Evolutionary conservation across 2,329 filamentous ascomycete genomes (phyloP).

Genomic region (Fusarium sacchari): DNA sequence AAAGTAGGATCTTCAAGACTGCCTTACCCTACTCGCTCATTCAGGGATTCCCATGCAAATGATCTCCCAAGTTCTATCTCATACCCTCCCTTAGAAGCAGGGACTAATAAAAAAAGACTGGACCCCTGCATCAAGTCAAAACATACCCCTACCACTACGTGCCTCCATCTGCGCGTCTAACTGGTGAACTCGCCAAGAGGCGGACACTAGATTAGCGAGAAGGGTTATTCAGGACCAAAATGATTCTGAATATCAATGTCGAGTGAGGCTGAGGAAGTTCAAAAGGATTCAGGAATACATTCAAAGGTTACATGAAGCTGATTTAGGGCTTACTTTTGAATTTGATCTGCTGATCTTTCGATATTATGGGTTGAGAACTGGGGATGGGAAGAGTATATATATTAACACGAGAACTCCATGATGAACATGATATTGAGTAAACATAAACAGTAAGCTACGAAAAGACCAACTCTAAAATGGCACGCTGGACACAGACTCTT

Average conservation of each 20-base stretch:
- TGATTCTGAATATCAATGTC: not conserved
- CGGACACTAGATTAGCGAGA: not conserved
- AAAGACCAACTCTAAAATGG: not conserved
- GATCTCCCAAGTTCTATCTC: not conserved
- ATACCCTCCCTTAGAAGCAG: not conserved
- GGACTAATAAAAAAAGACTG: not conserved
- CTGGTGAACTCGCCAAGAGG: not conserved
- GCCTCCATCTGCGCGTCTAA: not conserved
- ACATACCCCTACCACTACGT: slow-evolving; percentile 10
- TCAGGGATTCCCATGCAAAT: not conserved
- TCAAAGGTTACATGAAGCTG: not conserved
- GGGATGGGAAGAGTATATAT: not conserved
- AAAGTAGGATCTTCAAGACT: not conserved
- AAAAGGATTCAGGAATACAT: not conserved
- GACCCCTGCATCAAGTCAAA: not conserved
- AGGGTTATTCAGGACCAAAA: slow-evolving; percentile 4
- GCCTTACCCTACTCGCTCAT: not conserved
- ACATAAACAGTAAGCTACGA: not conserved
- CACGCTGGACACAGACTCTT: slow-evolving; percentile 7
- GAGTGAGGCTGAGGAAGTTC: not conserved
- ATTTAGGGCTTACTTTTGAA: slow-evolving; percentile 1
- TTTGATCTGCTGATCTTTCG: not conserved
- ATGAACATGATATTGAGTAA: not conserved
- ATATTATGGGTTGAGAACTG: not conserved
- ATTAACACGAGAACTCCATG: not conserved